These are phyloP conservation scores for Bonia amplexicaulis DNA, from an alignment of 176 grass and related monocot genomes.

Conservation along the genomic window DNA sequence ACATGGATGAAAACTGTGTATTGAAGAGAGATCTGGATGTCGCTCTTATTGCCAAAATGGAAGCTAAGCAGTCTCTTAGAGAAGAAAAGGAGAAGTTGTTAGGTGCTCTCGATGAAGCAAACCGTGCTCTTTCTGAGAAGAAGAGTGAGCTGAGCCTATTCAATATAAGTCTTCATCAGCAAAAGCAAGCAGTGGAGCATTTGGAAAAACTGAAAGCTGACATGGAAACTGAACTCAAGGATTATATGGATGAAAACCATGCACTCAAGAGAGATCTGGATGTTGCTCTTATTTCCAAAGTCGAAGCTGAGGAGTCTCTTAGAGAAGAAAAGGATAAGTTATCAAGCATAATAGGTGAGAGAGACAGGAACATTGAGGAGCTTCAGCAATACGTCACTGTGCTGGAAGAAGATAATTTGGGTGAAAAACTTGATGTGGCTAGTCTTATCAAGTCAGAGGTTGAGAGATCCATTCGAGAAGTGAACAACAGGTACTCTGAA, in stretches of 20 bases:
- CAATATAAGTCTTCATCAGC: constrained; percentile 22
- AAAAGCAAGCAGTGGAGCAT: constrained; percentile 32
- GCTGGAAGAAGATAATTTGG: constrained; percentile 54
- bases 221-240: constrained; percentile 37
- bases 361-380: constrained; percentile 38
- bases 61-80: constrained; percentile 32
- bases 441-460: constrained; percentile 39
- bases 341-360: constrained; percentile 36
- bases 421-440: constrained; percentile 33
- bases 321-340: constrained; percentile 46
- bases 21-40: constrained; percentile 44
- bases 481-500: constrained; percentile 41
- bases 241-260: constrained; percentile 32
- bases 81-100: constrained; percentile 43
- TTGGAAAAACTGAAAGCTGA: constrained; percentile 39
- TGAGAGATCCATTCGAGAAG: constrained; percentile 32
- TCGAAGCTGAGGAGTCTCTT: constrained; percentile 26
- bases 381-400: constrained; percentile 31
- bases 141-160: constrained; percentile 35
- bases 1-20: constrained; percentile 17
- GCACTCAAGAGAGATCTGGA: constrained; percentile 40
- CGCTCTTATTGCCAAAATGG: constrained; percentile 35
- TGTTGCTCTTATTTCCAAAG: constrained; percentile 36
- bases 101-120: constrained; percentile 38
- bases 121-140: constrained; percentile 31